Percentiles rank a stretch among this genome's conserved stretches.
These are phyloP conservation scores for Ulota crispa DNA, from an alignment of 225 moss, liverwort and hornwort species.

Conservation along the genomic window DNA sequence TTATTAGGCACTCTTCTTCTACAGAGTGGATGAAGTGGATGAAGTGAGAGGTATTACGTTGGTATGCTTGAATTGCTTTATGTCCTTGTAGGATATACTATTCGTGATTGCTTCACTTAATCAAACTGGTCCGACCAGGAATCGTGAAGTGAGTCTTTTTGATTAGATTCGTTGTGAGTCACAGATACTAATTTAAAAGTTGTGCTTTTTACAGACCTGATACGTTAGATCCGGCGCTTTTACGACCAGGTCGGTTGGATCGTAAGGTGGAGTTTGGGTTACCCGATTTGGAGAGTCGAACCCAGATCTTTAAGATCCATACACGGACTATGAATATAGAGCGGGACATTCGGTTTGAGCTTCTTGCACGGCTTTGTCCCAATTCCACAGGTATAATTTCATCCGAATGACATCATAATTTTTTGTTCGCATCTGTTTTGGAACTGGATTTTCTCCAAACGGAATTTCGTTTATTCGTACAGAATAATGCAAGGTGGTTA, in stretches of 20 bases:
- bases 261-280: conserved; percentile 91
- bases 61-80: neutral
- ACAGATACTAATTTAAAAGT: neutral
- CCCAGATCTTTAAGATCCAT: conserved; percentile 89
- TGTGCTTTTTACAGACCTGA: conserved; percentile 58
- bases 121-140: neutral
- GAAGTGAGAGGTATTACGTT: neutral
- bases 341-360: conserved; percentile 82
- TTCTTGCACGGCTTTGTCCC: conserved; percentile 85
- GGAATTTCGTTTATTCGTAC: neutral
- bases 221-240: conserved; percentile 81
- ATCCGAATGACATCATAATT: neutral
- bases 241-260: conserved; percentile 82
- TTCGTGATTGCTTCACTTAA: neutral
- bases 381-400: conserved; percentile 78
- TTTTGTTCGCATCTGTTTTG: neutral
- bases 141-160: neutral
- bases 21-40: neutral
- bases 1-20: neutral
- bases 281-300: conserved; percentile 80
- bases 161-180: neutral
- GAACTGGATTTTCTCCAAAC: neutral
- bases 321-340: conserved; percentile 84
- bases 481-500: neutral
- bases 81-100: neutral